A percentile compares a stretch with the other conserved stretches of the same genome.
These are phyloP conservation scores for Lignosus rhinocerotis DNA, from an alignment of 1,284 basidiomycete genomes.

Conservation along the genomic window DNA sequence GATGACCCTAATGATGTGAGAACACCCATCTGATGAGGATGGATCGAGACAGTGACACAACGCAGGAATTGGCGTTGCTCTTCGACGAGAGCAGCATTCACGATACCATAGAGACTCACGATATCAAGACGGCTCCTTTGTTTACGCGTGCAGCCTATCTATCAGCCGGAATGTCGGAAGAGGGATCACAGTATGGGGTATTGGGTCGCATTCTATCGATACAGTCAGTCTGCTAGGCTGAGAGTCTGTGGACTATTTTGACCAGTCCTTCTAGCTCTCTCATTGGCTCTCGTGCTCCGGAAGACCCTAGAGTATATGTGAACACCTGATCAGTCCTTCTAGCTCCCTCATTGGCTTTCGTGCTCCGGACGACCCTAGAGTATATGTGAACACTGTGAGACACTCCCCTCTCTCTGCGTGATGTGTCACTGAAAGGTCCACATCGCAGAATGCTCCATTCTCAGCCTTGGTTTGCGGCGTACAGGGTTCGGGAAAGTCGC, in stretches of 20 bases:
- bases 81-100: constrained; percentile 29
- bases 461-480: constrained; percentile 37
- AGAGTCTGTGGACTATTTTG: neutral
- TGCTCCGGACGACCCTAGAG: constrained; percentile 41
- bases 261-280: neutral
- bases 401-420: neutral
- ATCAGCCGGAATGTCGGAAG: constrained; percentile 32
- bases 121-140: constrained; percentile 53
- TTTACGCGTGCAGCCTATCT: constrained; percentile 54
- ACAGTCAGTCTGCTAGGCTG: constrained; percentile 37
- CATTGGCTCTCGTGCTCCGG: constrained; percentile 14
- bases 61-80: constrained; percentile 46
- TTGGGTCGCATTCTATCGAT: constrained; percentile 48
- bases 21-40: constrained; percentile 4
- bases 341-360: neutral
- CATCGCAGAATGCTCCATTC: constrained; percentile 37
- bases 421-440: neutral
- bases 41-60: neutral
- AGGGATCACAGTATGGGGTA: constrained; percentile 55
- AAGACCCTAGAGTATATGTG: constrained; percentile 55
- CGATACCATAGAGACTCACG: constrained; percentile 36
- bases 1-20: neutral
- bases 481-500: constrained; percentile 68
- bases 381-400: constrained; percentile 62
- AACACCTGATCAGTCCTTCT: constrained; percentile 43